A percentile compares a stretch with the other conserved stretches of the same genome.
phyloP scores from a whole-genome alignment of 352 stramenopile species.

The Pythium utonaiense region DNA sequence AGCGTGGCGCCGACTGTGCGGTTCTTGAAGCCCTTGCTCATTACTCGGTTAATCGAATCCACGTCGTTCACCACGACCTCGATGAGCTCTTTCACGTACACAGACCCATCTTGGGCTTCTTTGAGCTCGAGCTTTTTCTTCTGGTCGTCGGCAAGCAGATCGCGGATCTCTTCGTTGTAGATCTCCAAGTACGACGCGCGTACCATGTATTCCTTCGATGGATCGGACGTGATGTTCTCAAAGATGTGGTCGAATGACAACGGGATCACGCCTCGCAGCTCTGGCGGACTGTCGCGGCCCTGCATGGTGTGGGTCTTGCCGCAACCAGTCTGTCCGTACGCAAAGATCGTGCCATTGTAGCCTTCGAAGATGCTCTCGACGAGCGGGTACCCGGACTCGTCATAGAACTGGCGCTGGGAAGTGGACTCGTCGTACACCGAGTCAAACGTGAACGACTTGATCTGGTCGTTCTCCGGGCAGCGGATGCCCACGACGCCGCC shows the following conservation, averaged over 20 bases:
- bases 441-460: conserved; percentile 90
- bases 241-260: conserved; percentile 87
- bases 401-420: conserved; percentile 83
- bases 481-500: conserved; percentile 68
- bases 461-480: conserved; percentile 66
- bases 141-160: conserved; percentile 79
- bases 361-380: conserved; percentile 90
- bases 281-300: conserved; percentile 64
- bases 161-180: conserved; percentile 94
- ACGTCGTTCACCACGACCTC: conserved; percentile 75
- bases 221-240: conserved; percentile 73
- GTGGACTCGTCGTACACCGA: conserved; percentile 87
- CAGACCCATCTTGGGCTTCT: conserved; percentile 69
- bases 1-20: conserved; percentile 72
- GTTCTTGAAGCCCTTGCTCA: conserved; percentile 84
- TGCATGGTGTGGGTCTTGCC: conserved; percentile 88
- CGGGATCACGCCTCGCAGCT: conserved; percentile 79
- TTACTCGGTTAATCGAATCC: conserved; percentile 78
- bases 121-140: conserved; percentile 86
- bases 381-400: conserved; percentile 81
- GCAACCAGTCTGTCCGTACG: conserved; percentile 85
- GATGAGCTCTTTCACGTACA: conserved; percentile 90
- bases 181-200: conserved; percentile 92
- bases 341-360: conserved; percentile 92
- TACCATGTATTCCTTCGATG: conserved; percentile 74